These are phyloP conservation scores for Beauveria caledonica DNA, from an alignment of 2,329 filamentous ascomycete species.

Conservation along the genomic window DNA sequence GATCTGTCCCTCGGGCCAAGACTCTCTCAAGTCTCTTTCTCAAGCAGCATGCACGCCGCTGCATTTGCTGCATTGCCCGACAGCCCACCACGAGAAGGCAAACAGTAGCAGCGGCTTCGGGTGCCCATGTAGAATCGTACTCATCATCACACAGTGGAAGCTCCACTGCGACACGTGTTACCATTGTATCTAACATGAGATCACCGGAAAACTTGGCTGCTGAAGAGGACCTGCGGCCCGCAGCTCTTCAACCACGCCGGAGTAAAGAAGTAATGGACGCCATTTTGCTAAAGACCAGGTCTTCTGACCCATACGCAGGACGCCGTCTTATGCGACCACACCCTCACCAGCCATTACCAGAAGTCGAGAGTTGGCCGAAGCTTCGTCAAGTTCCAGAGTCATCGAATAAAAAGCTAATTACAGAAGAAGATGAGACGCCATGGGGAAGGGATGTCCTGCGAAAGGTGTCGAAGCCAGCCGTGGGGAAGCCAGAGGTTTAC, in stretches of 20 bases:
- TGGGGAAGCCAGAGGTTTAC: background rate
- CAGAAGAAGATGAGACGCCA: background rate
- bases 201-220: background rate
- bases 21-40: constrained; percentile 20
- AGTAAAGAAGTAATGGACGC: background rate
- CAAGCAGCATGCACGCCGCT: constrained; percentile 20
- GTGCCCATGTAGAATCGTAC: background rate
- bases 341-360: constrained; percentile 9
- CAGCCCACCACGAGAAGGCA: constrained; percentile 10
- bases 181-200: background rate
- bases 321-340: constrained; percentile 5
- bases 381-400: constrained; percentile 6
- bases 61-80: constrained; percentile 22
- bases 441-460: constrained; percentile 3
- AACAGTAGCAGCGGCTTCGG: constrained; percentile 10
- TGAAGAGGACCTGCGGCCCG: constrained; percentile 1
- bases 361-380: constrained; percentile 1
- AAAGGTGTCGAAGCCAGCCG: constrained; percentile 2
- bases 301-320: constrained; percentile 7
- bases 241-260: constrained; percentile 8
- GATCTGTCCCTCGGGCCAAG: constrained; percentile 16
- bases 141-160: constrained; percentile 2
- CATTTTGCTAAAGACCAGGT: background rate
- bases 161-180: constrained; percentile 7
- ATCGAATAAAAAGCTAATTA: background rate